Conservation (phyloP, 371 early-diverging fungal genomes). For the Mucor plumbeus region DNA sequence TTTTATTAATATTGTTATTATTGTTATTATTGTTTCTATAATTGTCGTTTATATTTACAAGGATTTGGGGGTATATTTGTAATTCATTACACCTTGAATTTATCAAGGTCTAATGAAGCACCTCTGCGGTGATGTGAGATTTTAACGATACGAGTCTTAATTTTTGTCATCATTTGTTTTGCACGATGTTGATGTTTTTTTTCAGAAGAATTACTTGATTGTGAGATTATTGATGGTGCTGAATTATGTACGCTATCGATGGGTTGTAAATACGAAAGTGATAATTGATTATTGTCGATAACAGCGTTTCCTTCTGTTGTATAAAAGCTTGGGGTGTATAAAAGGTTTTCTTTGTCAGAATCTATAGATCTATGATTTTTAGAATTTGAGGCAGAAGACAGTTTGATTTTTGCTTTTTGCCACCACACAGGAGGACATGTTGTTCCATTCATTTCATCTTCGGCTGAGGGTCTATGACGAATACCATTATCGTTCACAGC, state of each 20-base stretch:
- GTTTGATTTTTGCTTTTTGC: slow-evolving; percentile 30
- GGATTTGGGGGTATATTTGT: not conserved
- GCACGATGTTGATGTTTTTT: not conserved
- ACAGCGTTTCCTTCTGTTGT: not conserved
- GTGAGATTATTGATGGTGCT: not conserved
- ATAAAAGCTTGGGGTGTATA: not conserved
- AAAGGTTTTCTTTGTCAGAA: not conserved
- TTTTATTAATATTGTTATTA: not conserved
- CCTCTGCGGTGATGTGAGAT: not conserved
- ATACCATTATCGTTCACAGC: not conserved
- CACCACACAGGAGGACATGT: slow-evolving; percentile 40
- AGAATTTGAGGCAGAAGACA: not conserved
- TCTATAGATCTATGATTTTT: not conserved
- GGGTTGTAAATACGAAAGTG: not conserved
- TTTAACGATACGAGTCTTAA: not conserved
- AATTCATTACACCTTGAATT: not conserved
- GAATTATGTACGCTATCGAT: not conserved
- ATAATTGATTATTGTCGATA: not conserved
- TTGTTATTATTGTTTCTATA: no score
- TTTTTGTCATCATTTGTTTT: not conserved
- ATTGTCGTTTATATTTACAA: not conserved
- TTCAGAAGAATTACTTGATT: not conserved
- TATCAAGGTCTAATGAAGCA: not conserved
- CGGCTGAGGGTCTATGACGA: slow-evolving; percentile 18
- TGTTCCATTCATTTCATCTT: slow-evolving; percentile 32